A percentile compares a stretch with the other conserved stretches of the same genome.
Conservation (phyloP, 257 asterid genomes). For the Capsicum pubescens region DNA sequence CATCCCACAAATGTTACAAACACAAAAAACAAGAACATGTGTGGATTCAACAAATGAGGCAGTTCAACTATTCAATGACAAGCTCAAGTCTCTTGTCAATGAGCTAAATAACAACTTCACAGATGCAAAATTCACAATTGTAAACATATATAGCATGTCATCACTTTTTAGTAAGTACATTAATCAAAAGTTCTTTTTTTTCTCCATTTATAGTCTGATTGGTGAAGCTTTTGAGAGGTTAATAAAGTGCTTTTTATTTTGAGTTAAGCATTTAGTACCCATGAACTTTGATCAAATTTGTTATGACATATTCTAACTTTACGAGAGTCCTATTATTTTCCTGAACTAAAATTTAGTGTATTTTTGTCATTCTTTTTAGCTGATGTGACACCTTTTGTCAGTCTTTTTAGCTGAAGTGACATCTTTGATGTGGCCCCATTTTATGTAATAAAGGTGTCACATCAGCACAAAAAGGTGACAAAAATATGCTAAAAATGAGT, state of each 20-base stretch:
- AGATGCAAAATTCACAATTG: constrained; percentile 46
- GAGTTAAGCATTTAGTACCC: too few species aligned
- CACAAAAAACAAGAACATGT: constrained; percentile 41
- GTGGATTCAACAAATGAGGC: constrained; percentile 44
- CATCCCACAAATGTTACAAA: constrained; percentile 36
- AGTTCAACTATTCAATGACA: constrained; percentile 40
- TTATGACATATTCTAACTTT: too few species aligned
- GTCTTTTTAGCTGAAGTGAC: too few species aligned
- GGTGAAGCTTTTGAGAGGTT: background rate
- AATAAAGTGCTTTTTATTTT: background rate
- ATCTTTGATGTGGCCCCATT: too few species aligned
- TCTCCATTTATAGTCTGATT: background rate
- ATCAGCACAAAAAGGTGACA: too few species aligned
- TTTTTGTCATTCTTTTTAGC: too few species aligned
- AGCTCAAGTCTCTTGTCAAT: constrained; percentile 44
- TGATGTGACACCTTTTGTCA: too few species aligned
- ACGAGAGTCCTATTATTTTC: too few species aligned
- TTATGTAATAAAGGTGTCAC: too few species aligned
- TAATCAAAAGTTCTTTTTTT: background rate
- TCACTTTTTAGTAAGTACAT: constrained; percentile 37
- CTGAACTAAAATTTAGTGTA: too few species aligned
- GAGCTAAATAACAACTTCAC: constrained; percentile 37
- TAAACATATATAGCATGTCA: constrained; percentile 54
- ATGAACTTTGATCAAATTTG: too few species aligned
- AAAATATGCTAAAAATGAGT: too few species aligned